Evolutionary conservation across 2,329 filamentous ascomycete species (phyloP).

Genomic region (Akanthomyces dipterigenus): DNA sequence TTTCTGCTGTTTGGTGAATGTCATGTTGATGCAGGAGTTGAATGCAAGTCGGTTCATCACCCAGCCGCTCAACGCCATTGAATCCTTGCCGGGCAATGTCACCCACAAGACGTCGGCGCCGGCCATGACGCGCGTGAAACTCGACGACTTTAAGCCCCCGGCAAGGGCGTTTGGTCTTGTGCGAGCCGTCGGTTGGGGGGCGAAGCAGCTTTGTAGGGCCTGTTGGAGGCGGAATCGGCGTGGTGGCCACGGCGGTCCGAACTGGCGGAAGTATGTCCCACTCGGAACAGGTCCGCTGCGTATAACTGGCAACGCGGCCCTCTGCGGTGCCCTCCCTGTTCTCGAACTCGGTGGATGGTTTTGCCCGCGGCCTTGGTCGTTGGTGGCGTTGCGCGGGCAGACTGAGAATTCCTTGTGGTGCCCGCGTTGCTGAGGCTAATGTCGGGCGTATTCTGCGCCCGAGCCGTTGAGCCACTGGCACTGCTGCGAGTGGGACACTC

Average conservation of each 20-base stretch:
- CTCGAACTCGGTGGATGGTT: no score
- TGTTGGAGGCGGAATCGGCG: no score
- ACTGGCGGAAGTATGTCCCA: no score
- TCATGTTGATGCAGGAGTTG: not conserved
- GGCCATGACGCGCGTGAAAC: slow-evolving; percentile 66
- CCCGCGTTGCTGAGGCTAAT: slow-evolving; percentile 24
- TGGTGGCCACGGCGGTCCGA: no score
- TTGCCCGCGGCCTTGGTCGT: no score
- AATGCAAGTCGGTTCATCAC: no score
- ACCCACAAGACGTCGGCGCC: slow-evolving; percentile 20
- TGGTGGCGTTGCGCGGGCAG: no score
- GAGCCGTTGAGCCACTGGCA: slow-evolving; percentile 42
- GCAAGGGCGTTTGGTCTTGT: slow-evolving; percentile 29
- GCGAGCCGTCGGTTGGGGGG: not conserved
- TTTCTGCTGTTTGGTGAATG: not conserved
- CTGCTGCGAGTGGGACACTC: slow-evolving; percentile 52
- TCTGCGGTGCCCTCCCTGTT: no score
- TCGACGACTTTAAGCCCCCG: slow-evolving; percentile 64
- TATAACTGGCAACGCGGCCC: no score
- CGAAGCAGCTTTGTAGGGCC: not conserved
- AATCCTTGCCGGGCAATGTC: slow-evolving; percentile 31
- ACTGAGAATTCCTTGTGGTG: no score
- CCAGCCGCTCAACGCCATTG: slow-evolving; percentile 14
- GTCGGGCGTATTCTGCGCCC: slow-evolving; percentile 20
- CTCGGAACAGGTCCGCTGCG: no score